Evolutionary conservation across 2,329 filamentous ascomycete genomes (phyloP).

Genomic region (Graphilbum sp.): DNA sequence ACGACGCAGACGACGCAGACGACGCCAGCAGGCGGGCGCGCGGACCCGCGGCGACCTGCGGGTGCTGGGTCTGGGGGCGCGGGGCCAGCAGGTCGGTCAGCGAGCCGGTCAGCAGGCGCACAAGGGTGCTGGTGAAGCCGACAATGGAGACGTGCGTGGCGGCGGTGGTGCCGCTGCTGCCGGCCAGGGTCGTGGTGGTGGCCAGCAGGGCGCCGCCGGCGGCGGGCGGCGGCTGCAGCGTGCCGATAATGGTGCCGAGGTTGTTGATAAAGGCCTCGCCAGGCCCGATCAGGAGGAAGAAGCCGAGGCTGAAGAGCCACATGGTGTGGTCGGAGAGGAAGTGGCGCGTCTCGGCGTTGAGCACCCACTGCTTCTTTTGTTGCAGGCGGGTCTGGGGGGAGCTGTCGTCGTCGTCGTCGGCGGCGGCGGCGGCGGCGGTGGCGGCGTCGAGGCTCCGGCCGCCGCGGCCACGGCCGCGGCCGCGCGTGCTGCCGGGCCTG

Average conservation of each 20-base stretch:
- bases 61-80: conserved; percentile 41
- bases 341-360: conserved; percentile 76
- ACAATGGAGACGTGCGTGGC: conserved; percentile 89
- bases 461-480: too few relatives aligned
- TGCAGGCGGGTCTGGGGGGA: too few relatives aligned
- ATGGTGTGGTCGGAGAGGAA: conserved; percentile 84
- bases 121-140: conserved; percentile 76
- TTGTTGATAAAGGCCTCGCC: conserved; percentile 99
- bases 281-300: conserved; percentile 84
- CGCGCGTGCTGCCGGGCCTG: too few relatives aligned
- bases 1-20: background rate
- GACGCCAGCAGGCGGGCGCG: too few relatives aligned
- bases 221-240: conserved; percentile 45
- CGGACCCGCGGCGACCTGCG: conserved; percentile 29
- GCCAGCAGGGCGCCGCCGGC: background rate
- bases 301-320: conserved; percentile 86
- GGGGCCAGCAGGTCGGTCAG: conserved; percentile 76
- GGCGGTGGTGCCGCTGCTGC: conserved; percentile 37
- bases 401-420: too few relatives aligned
- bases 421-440: too few relatives aligned
- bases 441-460: too few relatives aligned
- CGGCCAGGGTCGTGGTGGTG: conserved; percentile 10
- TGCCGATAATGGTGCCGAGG: conserved; percentile 81
- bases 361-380: conserved; percentile 70
- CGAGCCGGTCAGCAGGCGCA: conserved; percentile 76